Evolutionary conservation across 2,329 filamentous ascomycete genomes (phyloP).

Genomic region (Botrytis byssoidea): DNA sequence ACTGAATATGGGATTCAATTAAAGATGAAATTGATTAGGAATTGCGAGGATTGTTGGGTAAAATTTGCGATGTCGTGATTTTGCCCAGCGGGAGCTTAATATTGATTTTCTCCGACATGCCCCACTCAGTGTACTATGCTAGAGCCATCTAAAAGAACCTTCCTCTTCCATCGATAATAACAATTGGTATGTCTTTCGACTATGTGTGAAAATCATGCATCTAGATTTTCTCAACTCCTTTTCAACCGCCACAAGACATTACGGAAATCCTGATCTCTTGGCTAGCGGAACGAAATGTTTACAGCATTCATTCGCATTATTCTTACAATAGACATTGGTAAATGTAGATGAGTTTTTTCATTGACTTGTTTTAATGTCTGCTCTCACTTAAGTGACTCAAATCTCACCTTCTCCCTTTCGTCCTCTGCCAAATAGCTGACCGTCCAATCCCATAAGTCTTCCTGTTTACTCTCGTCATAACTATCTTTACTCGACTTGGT

Average conservation of each 20-base stretch:
- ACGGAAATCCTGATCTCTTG: background rate
- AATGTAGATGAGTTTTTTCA: background rate
- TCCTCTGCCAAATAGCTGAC: constrained; percentile 38
- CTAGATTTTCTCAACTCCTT: background rate
- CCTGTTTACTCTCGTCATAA: constrained; percentile 46
- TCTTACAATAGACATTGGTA: background rate
- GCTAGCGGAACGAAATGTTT: background rate
- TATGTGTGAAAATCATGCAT: background rate
- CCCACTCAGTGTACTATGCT: background rate
- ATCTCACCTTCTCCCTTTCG: constrained; percentile 9
- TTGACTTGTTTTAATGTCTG: background rate
- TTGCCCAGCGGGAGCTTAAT: background rate
- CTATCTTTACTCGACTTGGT: constrained; percentile 46
- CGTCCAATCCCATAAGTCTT: constrained; percentile 52
- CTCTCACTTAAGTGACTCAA: constrained; percentile 17
- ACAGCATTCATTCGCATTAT: background rate
- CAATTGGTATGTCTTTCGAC: background rate
- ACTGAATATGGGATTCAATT: background rate
- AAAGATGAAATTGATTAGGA: background rate
- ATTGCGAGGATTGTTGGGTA: background rate
- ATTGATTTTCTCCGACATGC: background rate
- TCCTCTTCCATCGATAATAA: background rate
- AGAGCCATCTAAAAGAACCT: background rate
- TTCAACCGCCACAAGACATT: background rate
- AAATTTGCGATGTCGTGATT: constrained; percentile 17